Evolutionary conservation across 352 stramenopile species (phyloP).

Genomic region (Phytophthora cajani): DNA sequence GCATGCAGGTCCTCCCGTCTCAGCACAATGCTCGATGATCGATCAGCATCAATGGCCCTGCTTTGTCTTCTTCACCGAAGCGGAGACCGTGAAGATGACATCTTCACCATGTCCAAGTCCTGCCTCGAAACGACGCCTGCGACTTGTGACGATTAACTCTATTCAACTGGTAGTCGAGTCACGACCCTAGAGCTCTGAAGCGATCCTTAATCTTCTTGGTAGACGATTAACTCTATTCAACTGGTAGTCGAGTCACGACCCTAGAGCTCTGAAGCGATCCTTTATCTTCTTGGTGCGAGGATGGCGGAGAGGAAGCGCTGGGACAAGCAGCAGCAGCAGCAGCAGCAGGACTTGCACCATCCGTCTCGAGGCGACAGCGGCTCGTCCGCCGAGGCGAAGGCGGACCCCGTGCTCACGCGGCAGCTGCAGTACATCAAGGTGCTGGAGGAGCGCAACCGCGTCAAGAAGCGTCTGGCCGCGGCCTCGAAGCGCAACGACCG

Average conservation of each 20-base stretch:
- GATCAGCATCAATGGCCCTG: conserved; percentile 2
- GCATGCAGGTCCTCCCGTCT: conserved; percentile 2
- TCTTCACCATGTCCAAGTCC: not conserved
- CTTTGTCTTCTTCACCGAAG: not conserved
- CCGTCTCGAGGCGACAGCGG: not conserved
- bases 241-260: not conserved
- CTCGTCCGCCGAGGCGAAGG: conserved; percentile 13
- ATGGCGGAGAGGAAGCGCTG: conserved; percentile 59
- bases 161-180: too few relatives aligned
- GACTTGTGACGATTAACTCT: conserved; percentile 12
- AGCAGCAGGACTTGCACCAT: conserved; percentile 28
- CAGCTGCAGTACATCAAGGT: conserved; percentile 87
- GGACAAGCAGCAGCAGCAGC: conserved; percentile 51
- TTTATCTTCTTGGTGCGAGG: not conserved
- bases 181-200: conserved; percentile 4
- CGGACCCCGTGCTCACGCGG: conserved; percentile 73
- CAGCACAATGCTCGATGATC: not conserved
- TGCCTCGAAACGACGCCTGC: not conserved
- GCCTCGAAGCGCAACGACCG: conserved; percentile 63
- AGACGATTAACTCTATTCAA: conserved; percentile 7
- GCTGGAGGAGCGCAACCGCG: conserved; percentile 81
- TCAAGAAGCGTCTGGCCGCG: conserved; percentile 80
- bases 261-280: conserved; percentile 3
- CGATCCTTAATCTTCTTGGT: not conserved
- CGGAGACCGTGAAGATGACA: not conserved